Percentiles rank a stretch among this genome's conserved stretches.
Evolutionary conservation across 225 moss, liverwort and hornwort genomes (phyloP).

Genomic region (Marchantia polymorpha): DNA sequence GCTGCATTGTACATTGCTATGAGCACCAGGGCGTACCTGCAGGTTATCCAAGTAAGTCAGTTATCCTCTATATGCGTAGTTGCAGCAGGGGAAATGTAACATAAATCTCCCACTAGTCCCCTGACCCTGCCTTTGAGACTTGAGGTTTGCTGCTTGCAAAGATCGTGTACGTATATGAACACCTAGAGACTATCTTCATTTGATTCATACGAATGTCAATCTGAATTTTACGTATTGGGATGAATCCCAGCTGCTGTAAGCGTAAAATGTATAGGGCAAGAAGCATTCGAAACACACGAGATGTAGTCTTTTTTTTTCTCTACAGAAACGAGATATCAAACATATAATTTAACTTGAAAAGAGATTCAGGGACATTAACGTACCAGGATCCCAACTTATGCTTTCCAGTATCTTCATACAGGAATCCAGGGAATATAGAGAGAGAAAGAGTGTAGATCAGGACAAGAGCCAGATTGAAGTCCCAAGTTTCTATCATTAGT

Average conservation of each 20-base stretch:
- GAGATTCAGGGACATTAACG: not conserved
- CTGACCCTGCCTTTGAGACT: too few relatives aligned
- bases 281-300: too few relatives aligned
- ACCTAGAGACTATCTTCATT: too few relatives aligned
- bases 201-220: too few relatives aligned
- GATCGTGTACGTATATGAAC: too few relatives aligned
- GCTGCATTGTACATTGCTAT: conserved; percentile 72
- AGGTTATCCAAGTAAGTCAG: not conserved
- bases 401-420: conserved; percentile 78
- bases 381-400: conserved; percentile 83
- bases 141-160: not conserved
- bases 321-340: too few relatives aligned
- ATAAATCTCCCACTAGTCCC: not conserved
- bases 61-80: not conserved
- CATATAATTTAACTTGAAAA: too few relatives aligned
- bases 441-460: conserved; percentile 69
- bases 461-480: conserved; percentile 64
- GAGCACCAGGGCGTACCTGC: conserved; percentile 80
- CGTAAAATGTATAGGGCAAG: too few relatives aligned
- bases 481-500: conserved; percentile 61
- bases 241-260: too few relatives aligned
- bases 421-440: conserved; percentile 87
- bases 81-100: not conserved
- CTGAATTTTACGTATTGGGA: too few relatives aligned
- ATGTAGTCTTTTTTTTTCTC: too few relatives aligned